A percentile compares a stretch with the other conserved stretches of the same genome.
Conservation (phyloP, 208 protist genomes). For the Phytomonas francai region DNA sequence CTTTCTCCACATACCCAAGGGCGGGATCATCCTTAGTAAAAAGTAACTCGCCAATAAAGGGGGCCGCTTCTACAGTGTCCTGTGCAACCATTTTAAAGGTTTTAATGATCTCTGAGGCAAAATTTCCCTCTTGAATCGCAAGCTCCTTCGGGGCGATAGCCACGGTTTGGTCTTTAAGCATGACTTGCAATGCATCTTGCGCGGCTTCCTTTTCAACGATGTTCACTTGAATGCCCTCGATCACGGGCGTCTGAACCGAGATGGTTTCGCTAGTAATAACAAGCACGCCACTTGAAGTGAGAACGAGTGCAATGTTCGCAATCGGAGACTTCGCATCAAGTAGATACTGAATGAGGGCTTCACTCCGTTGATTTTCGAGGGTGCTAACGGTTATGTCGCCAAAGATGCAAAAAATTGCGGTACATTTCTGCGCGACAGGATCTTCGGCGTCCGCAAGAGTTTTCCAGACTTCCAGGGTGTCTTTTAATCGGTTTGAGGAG, state of each 20-base stretch:
- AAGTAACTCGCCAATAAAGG: constrained; percentile 64
- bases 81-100: background rate
- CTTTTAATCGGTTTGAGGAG: constrained; percentile 30
- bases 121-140: constrained; percentile 62
- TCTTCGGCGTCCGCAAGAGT: constrained; percentile 15
- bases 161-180: constrained; percentile 10
- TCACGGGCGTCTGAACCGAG: constrained; percentile 14
- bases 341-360: constrained; percentile 75
- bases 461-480: constrained; percentile 38
- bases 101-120: constrained; percentile 33
- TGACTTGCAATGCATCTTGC: background rate
- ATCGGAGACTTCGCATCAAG: constrained; percentile 37
- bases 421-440: constrained; percentile 20
- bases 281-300: constrained; percentile 29
- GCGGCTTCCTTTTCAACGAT: background rate
- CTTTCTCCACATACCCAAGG: constrained; percentile 55
- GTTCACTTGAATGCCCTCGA: constrained; percentile 8
- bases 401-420: constrained; percentile 48
- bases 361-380: constrained; percentile 76
- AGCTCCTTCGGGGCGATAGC: constrained; percentile 67
- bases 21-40: constrained; percentile 77
- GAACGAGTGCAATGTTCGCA: constrained; percentile 38
- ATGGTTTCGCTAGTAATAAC: constrained; percentile 30
- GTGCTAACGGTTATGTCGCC: constrained; percentile 53
- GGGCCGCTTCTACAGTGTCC: constrained; percentile 44